Percentiles rank a stretch among this genome's conserved stretches.
phyloP scores from a whole-genome alignment of 768 basidiomycete genomes.

The Wakefieldia striispora region DNA sequence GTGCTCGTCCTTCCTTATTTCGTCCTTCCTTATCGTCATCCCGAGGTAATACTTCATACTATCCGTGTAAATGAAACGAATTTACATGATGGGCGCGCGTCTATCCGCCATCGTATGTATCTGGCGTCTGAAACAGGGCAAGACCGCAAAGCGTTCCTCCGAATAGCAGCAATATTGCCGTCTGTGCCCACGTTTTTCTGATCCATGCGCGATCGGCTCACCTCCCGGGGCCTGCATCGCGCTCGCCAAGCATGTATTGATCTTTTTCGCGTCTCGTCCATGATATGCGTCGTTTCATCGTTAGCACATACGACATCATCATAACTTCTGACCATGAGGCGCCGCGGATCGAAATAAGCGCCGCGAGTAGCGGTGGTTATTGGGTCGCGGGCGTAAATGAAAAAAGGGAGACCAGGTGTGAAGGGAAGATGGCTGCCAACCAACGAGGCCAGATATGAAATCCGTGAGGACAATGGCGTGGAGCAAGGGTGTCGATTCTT shows the following conservation, averaged over 20 bases:
- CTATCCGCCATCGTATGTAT: no score
- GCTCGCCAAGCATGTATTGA: slow-evolving; percentile 66
- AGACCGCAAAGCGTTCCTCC: no score
- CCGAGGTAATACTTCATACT: slow-evolving; percentile 6
- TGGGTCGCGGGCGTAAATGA: not conserved
- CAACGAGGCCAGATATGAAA: slow-evolving; percentile 17
- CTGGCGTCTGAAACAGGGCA: no score
- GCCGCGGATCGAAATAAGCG: slow-evolving; percentile 66
- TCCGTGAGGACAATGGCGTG: slow-evolving; percentile 16
- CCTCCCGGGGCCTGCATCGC: slow-evolving; percentile 75
- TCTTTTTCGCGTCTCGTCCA: slow-evolving; percentile 29
- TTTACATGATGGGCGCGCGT: not conserved
- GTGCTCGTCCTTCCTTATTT: slow-evolving; percentile 6
- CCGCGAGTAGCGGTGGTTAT: slow-evolving; percentile 43
- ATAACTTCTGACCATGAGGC: slow-evolving; percentile 65
- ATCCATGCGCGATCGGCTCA: slow-evolving; percentile 48
- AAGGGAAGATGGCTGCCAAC: not conserved
- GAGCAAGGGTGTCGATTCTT: slow-evolving; percentile 23
- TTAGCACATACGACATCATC: slow-evolving; percentile 65
- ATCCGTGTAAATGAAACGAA: slow-evolving; percentile 16
- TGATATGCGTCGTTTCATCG: slow-evolving; percentile 77
- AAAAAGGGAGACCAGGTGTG: not conserved
- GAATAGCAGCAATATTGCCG: no score
- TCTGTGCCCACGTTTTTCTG: slow-evolving; percentile 42
- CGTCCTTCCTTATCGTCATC: no score